A percentile compares a stretch with the other conserved stretches of the same genome.
Evolutionary conservation across 2,329 filamentous ascomycete species (phyloP).

Genomic region (Thermothelomyces thermophilus): DNA sequence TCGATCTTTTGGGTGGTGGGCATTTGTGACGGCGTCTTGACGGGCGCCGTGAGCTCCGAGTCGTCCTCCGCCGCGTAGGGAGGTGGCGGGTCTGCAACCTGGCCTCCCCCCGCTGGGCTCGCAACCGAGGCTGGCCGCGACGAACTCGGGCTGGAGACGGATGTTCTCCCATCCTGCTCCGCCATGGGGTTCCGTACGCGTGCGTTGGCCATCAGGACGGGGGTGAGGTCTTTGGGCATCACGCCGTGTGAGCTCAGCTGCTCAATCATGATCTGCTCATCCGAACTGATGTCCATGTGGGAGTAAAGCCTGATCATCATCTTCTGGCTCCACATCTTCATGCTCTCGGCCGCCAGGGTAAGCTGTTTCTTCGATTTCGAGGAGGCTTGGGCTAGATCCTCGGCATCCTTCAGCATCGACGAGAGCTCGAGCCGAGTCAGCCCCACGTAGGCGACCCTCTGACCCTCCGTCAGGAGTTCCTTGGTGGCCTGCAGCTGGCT

Average conservation of each 20-base stretch:
- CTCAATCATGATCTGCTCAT: conserved; percentile 98
- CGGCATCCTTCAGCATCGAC: conserved; percentile 64
- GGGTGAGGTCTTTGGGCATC: conserved; percentile 72
- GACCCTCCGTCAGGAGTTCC: conserved; percentile 86
- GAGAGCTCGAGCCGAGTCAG: conserved; percentile 76
- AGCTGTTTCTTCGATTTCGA: conserved; percentile 67
- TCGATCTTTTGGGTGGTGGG: conserved; percentile 79
- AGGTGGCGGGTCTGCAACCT: conserved; percentile 45
- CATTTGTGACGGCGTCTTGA: conserved; percentile 76
- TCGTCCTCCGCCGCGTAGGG: conserved; percentile 59
- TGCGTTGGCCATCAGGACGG: conserved; percentile 83
- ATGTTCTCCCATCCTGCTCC: conserved; percentile 20
- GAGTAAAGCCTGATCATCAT: conserved; percentile 93
- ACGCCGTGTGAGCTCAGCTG: conserved; percentile 92
- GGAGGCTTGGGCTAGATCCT: conserved; percentile 51
- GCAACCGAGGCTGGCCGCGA: conserved; percentile 26
- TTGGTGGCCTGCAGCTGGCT: conserved; percentile 95
- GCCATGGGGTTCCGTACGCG: conserved; percentile 89
- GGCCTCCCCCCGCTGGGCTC: conserved; percentile 35
- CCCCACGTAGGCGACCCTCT: conserved; percentile 93
- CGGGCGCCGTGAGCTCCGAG: conserved; percentile 70
- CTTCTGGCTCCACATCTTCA: conserved; percentile 95
- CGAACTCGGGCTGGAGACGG: conserved; percentile 24
- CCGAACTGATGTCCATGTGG: conserved; percentile 92
- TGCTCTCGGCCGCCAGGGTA: conserved; percentile 63